These are phyloP conservation scores for Venturiaceae sp. DNA, from an alignment of 2,329 filamentous ascomycete genomes.

Conservation along the genomic window DNA sequence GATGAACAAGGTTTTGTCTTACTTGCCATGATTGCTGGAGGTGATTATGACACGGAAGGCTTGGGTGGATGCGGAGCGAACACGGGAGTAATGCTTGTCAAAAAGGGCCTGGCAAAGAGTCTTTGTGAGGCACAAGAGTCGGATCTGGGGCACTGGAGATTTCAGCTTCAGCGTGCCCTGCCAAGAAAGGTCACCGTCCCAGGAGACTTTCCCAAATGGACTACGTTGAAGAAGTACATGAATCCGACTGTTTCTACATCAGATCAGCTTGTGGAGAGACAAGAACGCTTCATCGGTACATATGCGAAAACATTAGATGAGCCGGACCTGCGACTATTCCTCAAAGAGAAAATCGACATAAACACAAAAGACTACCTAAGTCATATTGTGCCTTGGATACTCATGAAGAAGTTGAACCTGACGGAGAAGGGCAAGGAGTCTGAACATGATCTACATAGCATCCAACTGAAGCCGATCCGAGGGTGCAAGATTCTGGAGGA, in stretches of 20 bases:
- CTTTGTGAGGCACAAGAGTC: constrained; percentile 15
- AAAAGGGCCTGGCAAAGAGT: constrained; percentile 19
- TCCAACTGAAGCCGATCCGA: constrained; percentile 21
- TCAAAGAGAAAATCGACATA: constrained; percentile 27
- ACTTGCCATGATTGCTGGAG: constrained; percentile 31
- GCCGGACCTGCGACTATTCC: constrained; percentile 19
- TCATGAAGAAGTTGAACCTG: constrained; percentile 17
- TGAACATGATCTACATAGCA: constrained; percentile 17
- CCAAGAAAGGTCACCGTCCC: constrained; percentile 13
- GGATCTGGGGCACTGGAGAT: constrained; percentile 16
- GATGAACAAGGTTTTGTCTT: constrained; percentile 27
- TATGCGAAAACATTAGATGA: constrained; percentile 23
- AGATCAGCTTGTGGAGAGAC: constrained; percentile 18
- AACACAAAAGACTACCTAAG: constrained; percentile 26
- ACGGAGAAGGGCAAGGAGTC: constrained; percentile 11
- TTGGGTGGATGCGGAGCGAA: constrained; percentile 25
- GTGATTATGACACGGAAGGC: constrained; percentile 29
- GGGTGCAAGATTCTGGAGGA: constrained; percentile 15
- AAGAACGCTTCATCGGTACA: constrained; percentile 17
- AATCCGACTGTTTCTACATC: constrained; percentile 23
- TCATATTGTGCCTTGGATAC: constrained; percentile 26
- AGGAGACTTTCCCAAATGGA: constrained; percentile 14
- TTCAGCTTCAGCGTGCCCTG: constrained; percentile 13
- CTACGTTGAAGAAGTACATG: constrained; percentile 26
- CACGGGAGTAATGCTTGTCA: constrained; percentile 18